Evolutionary conservation across 345 rosid genomes (phyloP).

Genomic region (Aethionema arabicum): DNA sequence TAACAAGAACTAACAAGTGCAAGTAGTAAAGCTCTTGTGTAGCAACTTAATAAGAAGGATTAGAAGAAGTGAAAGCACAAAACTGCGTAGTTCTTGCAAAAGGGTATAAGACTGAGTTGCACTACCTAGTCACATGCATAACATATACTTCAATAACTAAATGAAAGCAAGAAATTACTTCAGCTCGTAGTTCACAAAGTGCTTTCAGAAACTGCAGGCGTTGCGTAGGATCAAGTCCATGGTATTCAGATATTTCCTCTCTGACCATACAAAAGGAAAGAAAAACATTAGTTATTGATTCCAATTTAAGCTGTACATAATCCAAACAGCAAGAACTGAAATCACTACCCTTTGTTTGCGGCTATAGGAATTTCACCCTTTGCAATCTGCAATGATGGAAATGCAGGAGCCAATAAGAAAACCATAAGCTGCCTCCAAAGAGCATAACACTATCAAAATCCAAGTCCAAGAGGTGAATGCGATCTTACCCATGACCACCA

Average conservation of each 20-base stretch:
- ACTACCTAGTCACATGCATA: conserved; percentile 1
- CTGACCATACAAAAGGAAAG: conserved; percentile 43
- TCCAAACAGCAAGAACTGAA: conserved; percentile 6
- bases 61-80: background rate
- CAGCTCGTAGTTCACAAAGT: conserved; percentile 82
- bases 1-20: conserved; percentile 10
- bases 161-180: conserved; percentile 42
- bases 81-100: background rate
- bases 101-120: background rate
- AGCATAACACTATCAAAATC: background rate
- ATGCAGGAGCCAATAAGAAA: background rate
- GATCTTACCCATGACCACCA: conserved; percentile 90
- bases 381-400: conserved; percentile 58
- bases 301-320: conserved; percentile 14
- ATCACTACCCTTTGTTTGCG: conserved; percentile 57
- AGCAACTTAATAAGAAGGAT: background rate
- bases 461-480: conserved; percentile 5
- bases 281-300: conserved; percentile 14
- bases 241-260: conserved; percentile 61
- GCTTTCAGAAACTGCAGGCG: conserved; percentile 73
- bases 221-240: conserved; percentile 52
- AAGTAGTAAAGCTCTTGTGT: conserved; percentile 16
- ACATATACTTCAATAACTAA: conserved; percentile 18
- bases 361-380: conserved; percentile 65
- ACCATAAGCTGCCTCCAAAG: conserved; percentile 1